These are phyloP conservation scores for Pezicula neosporulosa DNA, from an alignment of 2,329 filamentous ascomycete species.

Conservation along the genomic window DNA sequence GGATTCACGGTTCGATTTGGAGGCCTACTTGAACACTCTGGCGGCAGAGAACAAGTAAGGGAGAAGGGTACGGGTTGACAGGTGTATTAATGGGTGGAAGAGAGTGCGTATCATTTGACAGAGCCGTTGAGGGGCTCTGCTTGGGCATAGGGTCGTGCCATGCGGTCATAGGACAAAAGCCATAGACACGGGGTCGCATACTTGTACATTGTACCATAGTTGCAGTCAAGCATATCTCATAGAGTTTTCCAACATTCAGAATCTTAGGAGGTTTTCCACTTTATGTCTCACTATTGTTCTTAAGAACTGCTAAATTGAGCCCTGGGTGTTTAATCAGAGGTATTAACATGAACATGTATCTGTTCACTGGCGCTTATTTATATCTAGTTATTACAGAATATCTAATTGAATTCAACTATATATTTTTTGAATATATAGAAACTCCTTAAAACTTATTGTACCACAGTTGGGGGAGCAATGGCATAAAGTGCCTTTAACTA, in stretches of 20 bases:
- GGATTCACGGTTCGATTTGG: constrained; percentile 90
- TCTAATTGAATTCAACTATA: too few relatives aligned
- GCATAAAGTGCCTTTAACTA: too few relatives aligned
- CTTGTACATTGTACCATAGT: constrained; percentile 31
- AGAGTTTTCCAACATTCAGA: background rate
- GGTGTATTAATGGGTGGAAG: constrained; percentile 21
- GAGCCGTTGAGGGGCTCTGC: constrained; percentile 8
- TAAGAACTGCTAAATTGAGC: too few relatives aligned
- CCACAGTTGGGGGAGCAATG: too few relatives aligned
- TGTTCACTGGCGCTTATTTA: too few relatives aligned
- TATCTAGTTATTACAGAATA: too few relatives aligned
- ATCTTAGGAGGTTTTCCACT: too few relatives aligned
- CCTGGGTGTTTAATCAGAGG: too few relatives aligned
- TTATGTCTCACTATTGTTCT: too few relatives aligned
- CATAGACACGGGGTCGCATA: constrained; percentile 29
- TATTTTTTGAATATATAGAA: too few relatives aligned
- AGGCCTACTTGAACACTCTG: constrained; percentile 72
- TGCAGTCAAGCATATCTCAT: constrained; percentile 14
- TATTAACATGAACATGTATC: too few relatives aligned
- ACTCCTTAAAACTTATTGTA: too few relatives aligned
- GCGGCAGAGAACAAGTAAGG: constrained; percentile 35
- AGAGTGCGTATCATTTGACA: constrained; percentile 18
- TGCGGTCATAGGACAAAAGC: constrained; percentile 24
- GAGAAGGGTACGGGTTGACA: constrained; percentile 3
- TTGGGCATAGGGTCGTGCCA: constrained; percentile 18